A percentile compares a stretch with the other conserved stretches of the same genome.
phyloP scores from a whole-genome alignment of 495 filamentous ascomycete genomes.

The Tirmania nivea region DNA sequence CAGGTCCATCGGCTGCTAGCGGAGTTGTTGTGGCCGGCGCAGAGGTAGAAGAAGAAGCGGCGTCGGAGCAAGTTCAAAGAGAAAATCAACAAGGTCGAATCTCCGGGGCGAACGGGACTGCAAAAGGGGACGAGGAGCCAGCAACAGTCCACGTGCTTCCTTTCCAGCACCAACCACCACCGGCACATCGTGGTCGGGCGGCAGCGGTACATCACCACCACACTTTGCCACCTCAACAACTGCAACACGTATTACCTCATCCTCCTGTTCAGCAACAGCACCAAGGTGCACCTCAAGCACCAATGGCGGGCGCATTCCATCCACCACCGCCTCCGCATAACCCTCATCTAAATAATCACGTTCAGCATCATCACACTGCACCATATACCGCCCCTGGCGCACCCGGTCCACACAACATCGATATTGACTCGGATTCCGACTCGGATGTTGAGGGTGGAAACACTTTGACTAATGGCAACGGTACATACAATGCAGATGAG shows the following conservation, averaged over 20 bases:
- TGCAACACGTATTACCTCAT: background rate
- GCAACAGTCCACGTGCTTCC: background rate
- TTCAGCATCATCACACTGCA: background rate
- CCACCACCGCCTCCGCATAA: background rate
- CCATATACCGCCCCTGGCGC: too few relatives aligned
- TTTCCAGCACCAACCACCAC: background rate
- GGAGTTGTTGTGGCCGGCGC: background rate
- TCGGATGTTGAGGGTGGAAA: background rate
- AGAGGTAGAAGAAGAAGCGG: background rate
- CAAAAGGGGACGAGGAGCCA: background rate
- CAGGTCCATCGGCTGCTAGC: background rate
- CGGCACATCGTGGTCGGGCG: background rate
- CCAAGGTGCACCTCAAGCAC: background rate
- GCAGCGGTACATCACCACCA: background rate
- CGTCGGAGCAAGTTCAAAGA: background rate
- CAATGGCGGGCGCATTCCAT: background rate
- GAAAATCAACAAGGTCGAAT: background rate
- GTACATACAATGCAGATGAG: too few relatives aligned
- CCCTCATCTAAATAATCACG: background rate
- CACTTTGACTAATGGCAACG: too few relatives aligned
- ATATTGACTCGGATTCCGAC: background rate
- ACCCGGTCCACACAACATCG: background rate
- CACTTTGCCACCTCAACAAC: background rate
- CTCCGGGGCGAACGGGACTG: background rate
- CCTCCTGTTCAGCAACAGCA: background rate